Evolutionary conservation across 1,284 basidiomycete genomes (phyloP), one percentile per base, ranked within the genome.

Genomic region (Austroboletus niveus): DNA sequence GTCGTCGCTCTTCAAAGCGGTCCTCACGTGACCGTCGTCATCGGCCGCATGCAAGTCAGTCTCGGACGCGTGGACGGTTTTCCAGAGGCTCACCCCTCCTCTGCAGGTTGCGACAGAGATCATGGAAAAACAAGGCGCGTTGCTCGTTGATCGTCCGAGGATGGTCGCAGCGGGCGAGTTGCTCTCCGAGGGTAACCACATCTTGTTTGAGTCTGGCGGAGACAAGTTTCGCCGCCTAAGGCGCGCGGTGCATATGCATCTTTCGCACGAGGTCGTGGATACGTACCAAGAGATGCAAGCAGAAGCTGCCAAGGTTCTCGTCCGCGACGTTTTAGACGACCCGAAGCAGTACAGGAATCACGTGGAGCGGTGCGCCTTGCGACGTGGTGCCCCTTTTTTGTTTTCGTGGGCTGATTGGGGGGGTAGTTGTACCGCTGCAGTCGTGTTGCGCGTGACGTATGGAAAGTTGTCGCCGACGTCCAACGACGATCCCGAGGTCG

Each of bases 381-480:
- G 36, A 8, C n/a, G 9, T 34, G 32, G 14, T 15, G n/a, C 15
- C 10, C 10, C 8, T 14, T n/a, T 17, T 17, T 14, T 38, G 15
- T 15, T 17, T 38, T 38, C 11, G 6, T 39, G 22, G 7, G 24
- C 36, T 54, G 24, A 57, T 31, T 30, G n/a, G 20, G 9, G 0
- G 3, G 14, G 12, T 17, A 85, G 83, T 47, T 87, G 81, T 57
- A 78, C 84, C 0, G 79, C 82, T 0, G 75, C 78, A 1, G 76
- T 87, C 1, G 80, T 85, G 4, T 76, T 87, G 71, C 74, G 77
- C 2, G 70, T 87, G 42, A 80, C 84, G 3, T 87, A 87, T 59
- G 84, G 84, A 4, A 83, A 80, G 55, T 66, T 73, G 3, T 68
- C 60, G 57, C 77, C 54, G 8, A 77, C 78, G 15, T 70, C 70